phyloP scores from a whole-genome alignment of 106 monocot species.

The Dendrobium officinale region DNA sequence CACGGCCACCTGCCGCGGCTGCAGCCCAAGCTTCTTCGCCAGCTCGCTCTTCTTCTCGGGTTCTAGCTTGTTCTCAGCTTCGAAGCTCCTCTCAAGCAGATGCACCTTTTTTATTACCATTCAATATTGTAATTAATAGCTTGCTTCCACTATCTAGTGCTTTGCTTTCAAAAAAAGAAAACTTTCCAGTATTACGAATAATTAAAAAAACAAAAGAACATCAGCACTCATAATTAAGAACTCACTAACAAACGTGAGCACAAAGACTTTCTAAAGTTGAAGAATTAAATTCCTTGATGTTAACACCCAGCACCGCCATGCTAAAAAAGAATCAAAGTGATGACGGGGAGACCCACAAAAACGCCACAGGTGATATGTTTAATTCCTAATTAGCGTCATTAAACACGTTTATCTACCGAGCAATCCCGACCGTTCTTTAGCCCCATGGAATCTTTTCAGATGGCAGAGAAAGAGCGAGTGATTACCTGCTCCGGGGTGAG shows the following conservation, averaged over 20 bases:
- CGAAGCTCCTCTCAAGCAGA: slow-evolving; percentile 71
- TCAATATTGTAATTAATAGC: no score
- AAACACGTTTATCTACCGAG: neutral
- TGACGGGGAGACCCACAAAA: neutral
- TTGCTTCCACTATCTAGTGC: no score
- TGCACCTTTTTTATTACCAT: slow-evolving; percentile 34
- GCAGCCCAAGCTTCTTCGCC: slow-evolving; percentile 68
- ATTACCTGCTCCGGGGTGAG: slow-evolving; percentile 82
- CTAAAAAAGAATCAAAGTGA: neutral
- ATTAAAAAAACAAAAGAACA: neutral
- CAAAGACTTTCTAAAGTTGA: neutral
- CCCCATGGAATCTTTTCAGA: neutral
- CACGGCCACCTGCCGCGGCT: slow-evolving; percentile 76
- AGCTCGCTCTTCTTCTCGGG: slow-evolving; percentile 83
- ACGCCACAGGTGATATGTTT: neutral
- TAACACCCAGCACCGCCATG: neutral
- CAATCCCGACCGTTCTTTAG: neutral
- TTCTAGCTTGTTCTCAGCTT: slow-evolving; percentile 85
- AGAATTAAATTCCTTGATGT: slow-evolving; percentile 1
- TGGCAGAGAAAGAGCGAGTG: neutral
- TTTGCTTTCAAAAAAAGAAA: no score
- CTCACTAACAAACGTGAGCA: neutral
- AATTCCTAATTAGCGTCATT: neutral
- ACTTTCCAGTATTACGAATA: no score
- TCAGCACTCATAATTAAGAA: neutral